These are phyloP conservation scores for Neurospora intermedia DNA, from an alignment of 495 filamentous ascomycete species.

Conservation along the genomic window DNA sequence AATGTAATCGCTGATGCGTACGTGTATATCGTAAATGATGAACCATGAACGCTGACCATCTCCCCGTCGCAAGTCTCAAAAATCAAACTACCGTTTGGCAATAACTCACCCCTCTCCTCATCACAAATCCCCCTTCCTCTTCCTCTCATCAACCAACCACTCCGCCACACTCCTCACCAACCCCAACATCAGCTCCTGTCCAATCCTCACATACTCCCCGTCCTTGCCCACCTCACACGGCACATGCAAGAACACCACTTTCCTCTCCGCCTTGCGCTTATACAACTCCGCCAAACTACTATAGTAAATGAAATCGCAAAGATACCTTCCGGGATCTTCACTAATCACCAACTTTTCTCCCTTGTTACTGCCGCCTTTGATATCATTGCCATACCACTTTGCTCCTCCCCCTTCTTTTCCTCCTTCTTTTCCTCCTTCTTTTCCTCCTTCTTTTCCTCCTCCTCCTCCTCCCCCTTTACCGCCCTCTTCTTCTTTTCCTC, in stretches of 20 bases:
- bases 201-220: conserved; percentile 44
- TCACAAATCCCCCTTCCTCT: not conserved
- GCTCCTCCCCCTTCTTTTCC: not conserved
- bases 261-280: conserved; percentile 38
- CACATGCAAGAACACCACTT: conserved; percentile 71
- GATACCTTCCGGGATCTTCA: conserved; percentile 66
- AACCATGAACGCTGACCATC: not conserved
- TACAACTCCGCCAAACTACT: conserved; percentile 52
- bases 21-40: not conserved
- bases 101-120: not conserved
- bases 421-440: not conserved
- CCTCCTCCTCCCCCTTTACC: conserved; percentile 8
- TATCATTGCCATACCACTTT: not conserved
- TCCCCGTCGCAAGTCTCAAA: not conserved
- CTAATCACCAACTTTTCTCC: not conserved
- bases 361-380: not conserved
- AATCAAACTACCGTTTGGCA: not conserved
- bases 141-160: conserved; percentile 1
- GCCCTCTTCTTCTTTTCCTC: not conserved
- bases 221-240: conserved; percentile 42
- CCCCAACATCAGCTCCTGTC: conserved; percentile 52
- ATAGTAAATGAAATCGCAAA: conserved; percentile 85
- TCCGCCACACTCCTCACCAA: conserved; percentile 57
- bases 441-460: not conserved
- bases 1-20: not conserved